These are phyloP conservation scores for Monilinia vaccinii-corymbosi DNA, from an alignment of 2,329 filamentous ascomycete genomes.

Conservation along the genomic window DNA sequence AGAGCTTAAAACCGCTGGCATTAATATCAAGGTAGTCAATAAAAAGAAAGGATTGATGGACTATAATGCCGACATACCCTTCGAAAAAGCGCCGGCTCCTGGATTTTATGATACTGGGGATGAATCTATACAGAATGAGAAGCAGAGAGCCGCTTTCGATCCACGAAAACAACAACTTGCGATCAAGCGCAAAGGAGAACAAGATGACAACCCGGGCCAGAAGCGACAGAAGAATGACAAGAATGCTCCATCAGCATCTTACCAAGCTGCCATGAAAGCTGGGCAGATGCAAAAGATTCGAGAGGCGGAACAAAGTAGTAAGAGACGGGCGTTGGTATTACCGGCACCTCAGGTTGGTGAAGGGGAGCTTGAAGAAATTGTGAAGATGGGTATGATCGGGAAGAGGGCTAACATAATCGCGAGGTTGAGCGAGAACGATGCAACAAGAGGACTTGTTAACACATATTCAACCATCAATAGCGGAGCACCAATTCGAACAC, in stretches of 20 bases:
- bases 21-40: slow-evolving; percentile 92
- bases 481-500: slow-evolving; percentile 82
- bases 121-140: slow-evolving; percentile 73
- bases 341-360: slow-evolving; percentile 90
- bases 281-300: slow-evolving; percentile 90
- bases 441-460: slow-evolving; percentile 76
- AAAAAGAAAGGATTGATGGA: slow-evolving; percentile 97
- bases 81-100: slow-evolving; percentile 79
- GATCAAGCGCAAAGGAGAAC: slow-evolving; percentile 88
- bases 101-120: slow-evolving; percentile 93
- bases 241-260: slow-evolving; percentile 64
- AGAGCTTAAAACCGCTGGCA: slow-evolving; percentile 93
- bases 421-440: slow-evolving; percentile 70
- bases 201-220: slow-evolving; percentile 68
- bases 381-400: slow-evolving; percentile 95
- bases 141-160: slow-evolving; percentile 76
- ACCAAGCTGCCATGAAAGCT: slow-evolving; percentile 83
- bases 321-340: slow-evolving; percentile 71
- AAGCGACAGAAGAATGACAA: slow-evolving; percentile 90
- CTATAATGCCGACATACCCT: slow-evolving; percentile 98
- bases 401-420: slow-evolving; percentile 73
- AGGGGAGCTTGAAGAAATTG: slow-evolving; percentile 88
- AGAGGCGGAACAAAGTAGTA: slow-evolving; percentile 95
- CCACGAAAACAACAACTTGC: slow-evolving; percentile 84
- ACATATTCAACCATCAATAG: slow-evolving; percentile 77